Evolutionary conservation across 139 green algal species (phyloP), one percentile per base, ranked within the genome.

Genomic region (Auxenochlorella pyrenoidosa): DNA sequence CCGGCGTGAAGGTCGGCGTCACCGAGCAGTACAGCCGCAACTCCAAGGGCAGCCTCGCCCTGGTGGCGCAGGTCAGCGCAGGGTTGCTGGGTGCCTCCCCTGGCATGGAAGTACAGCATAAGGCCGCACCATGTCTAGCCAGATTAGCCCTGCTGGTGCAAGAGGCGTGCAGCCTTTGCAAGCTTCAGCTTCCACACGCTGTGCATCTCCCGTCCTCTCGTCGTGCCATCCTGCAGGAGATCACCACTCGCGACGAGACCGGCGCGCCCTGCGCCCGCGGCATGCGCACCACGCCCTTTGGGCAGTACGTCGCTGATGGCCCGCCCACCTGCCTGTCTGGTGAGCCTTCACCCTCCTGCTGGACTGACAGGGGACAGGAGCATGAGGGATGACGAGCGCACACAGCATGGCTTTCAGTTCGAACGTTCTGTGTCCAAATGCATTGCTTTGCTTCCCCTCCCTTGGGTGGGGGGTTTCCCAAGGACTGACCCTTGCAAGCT

Each of bases 281-380:
- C 79, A 89, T 84, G 73, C 77, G 88, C 41, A 75, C 68, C 38
- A 76, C 66, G 70, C 70, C 86, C 22, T 89, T 87, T 26, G 92
- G 92, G 12, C 73, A 87, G 79, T 76, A 91, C 38, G 92, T 92
- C 30, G 86, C 89, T 0, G 95, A 97, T 86, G 97, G 97, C 30
- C 97, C 97, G 10, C 94, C 95, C 66, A 99, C 97, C 65, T 98
- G 94, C 15, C 93, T 98, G 47, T 94, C 89, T 34, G 80, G 80
- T 77, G 58, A 41, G 79, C 19, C 22, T 21, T 75, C 32, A 43
- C 34, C 5, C 12, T 1, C 8, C 34, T 30, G 58, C 58, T 83
- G 32, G 34, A 5, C 13, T 36, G 47, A 6, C 36, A 78, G 12
- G 71, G 13, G 8, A 28, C 1, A 36, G 6, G 41, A 36, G 5